Evolutionary conservation across 2,329 filamentous ascomycete species (phyloP).

Genomic region (Verruconis gallopava): DNA sequence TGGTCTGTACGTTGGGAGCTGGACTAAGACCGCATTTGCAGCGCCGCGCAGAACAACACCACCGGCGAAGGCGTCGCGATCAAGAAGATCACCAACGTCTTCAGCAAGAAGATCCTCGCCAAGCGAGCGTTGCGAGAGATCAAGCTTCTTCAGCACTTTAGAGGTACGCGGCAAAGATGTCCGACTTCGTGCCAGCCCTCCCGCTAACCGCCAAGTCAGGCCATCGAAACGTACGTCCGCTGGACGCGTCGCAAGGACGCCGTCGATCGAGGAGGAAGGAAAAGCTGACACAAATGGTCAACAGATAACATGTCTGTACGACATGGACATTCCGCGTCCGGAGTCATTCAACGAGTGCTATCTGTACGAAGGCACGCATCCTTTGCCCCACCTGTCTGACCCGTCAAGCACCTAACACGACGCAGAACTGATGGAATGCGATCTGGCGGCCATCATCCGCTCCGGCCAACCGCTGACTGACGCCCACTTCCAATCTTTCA

Average conservation of each 20-base stretch:
- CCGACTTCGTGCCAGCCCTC: no score
- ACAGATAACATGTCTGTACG: conserved; percentile 95
- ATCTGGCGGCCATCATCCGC: conserved; percentile 92
- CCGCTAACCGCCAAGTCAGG: no score
- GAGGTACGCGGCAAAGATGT: conserved; percentile 38
- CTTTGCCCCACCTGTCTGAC: not conserved
- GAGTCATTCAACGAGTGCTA: conserved; percentile 99
- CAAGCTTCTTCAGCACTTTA: conserved; percentile 96
- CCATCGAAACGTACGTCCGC: conserved; percentile 32
- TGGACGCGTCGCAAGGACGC: no score
- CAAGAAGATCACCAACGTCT: conserved; percentile 99
- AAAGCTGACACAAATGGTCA: conserved; percentile 10
- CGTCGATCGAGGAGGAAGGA: not conserved
- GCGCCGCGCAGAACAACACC: conserved; percentile 82
- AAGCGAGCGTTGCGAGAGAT: conserved; percentile 97
- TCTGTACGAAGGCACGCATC: conserved; percentile 71
- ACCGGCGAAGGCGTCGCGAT: conserved; percentile 91
- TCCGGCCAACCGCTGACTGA: conserved; percentile 95
- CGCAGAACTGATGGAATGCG: conserved; percentile 90
- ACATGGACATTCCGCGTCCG: conserved; percentile 97
- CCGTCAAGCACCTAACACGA: not conserved
- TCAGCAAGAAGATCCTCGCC: conserved; percentile 98
- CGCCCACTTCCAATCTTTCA: conserved; percentile 98
- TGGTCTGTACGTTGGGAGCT: conserved; percentile 95
- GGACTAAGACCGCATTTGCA: conserved; percentile 27